These are phyloP conservation scores for Aspergillus ochraceoroseus DNA, from an alignment of 2,329 filamentous ascomycete species.

Conservation along the genomic window DNA sequence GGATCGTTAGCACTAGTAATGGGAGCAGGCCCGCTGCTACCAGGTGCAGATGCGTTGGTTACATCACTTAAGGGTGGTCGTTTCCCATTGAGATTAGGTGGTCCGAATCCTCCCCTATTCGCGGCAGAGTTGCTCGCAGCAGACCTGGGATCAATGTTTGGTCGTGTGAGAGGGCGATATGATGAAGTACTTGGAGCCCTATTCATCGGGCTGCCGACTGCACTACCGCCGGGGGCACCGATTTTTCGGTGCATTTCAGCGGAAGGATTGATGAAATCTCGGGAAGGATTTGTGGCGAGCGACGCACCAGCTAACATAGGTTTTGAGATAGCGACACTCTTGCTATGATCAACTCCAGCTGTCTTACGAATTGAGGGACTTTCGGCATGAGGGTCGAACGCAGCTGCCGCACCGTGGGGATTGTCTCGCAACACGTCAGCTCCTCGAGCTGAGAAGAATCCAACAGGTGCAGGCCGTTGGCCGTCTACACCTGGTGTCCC, in stretches of 20 bases:
- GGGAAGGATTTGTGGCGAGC: slow-evolving; percentile 30
- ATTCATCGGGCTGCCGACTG: slow-evolving; percentile 31
- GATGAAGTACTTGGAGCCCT: slow-evolving; percentile 37
- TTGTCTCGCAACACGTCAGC: slow-evolving; percentile 55
- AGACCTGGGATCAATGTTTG: slow-evolving; percentile 31
- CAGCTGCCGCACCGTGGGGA: slow-evolving; percentile 42
- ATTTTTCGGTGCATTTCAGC: slow-evolving; percentile 35
- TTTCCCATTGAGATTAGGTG: slow-evolving; percentile 38
- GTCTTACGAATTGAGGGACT: slow-evolving; percentile 86
- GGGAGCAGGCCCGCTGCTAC: slow-evolving; percentile 24
- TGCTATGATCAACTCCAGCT: slow-evolving; percentile 75
- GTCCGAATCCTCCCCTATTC: slow-evolving; percentile 22
- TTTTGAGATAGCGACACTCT: slow-evolving; percentile 66
- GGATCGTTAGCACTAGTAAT: slow-evolving; percentile 25
- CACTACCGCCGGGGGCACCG: slow-evolving; percentile 30
- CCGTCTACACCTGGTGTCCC: slow-evolving; percentile 23
- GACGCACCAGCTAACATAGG: slow-evolving; percentile 33
- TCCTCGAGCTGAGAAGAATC: slow-evolving; percentile 67
- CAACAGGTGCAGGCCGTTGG: slow-evolving; percentile 41
- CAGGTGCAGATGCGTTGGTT: slow-evolving; percentile 36
- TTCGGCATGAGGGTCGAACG: slow-evolving; percentile 70
- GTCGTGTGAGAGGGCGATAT: slow-evolving; percentile 45
- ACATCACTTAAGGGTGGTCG: slow-evolving; percentile 44
- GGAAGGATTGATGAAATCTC: slow-evolving; percentile 37
- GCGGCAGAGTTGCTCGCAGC: slow-evolving; percentile 17